Evolutionary conservation across 2,329 filamentous ascomycete genomes (phyloP), one percentile per base, ranked within the genome.

Genomic region (Chrysoporthe deuterocubensis): DNA sequence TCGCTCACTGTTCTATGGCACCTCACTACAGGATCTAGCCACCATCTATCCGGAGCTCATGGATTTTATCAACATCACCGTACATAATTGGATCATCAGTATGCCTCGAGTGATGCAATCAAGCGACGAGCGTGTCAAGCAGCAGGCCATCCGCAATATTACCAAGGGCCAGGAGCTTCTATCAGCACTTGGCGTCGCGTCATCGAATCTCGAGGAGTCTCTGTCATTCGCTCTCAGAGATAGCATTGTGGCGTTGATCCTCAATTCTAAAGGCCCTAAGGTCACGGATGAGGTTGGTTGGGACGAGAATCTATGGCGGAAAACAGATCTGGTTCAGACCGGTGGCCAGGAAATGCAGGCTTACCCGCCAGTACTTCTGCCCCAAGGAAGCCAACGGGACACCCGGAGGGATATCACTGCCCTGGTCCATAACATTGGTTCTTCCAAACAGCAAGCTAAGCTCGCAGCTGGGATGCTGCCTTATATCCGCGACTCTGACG

Each of bases 31-130:
- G 59, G 80, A 84, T 66, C 77, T 92, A 32, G 78, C 88, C 3
- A 81, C 81, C 37, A 82, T 86, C 14, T 85, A 91, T 70, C 75
- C 82, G 3, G 78, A 82, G 14, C 79, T 92, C 0, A 76, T 82
- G 9, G 85, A 88, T 7, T 77, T 84, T 11, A 78, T 93, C 14
- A 89, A 92, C 72, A 86, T 84, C 40, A 90, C 87, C 0, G 83
- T 96, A 0, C 92, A 95, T 76, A 89, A 89, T 64, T 97, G 94
- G 94, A 86, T 94, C 34, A 87, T 88, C 2, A 90, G 92, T 52
- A 85, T 99, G 21, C 90, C 95, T 5, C 87, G 94, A 18, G 79
- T 93, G 16, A 94, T 97, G 89, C 93, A 95, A 76, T 88, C 89
- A 9, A 91, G 89, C 72, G 94, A 98, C 73, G 93, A 97, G 72